Conservation (phyloP, 2,329 filamentous ascomycete species). For the Pseudogymnoascus sp. region DNA sequence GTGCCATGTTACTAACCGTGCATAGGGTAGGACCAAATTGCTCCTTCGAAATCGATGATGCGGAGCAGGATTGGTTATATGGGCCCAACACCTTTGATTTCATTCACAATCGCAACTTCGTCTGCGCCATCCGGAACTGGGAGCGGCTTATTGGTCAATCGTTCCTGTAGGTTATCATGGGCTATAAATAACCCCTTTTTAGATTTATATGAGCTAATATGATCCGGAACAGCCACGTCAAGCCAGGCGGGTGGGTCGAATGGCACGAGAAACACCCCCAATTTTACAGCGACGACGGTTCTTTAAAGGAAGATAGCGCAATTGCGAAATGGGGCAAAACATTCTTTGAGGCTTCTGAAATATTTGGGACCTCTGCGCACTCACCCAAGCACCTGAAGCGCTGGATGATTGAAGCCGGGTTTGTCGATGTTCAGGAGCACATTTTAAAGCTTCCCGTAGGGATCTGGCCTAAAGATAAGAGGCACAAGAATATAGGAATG, state of each 20-base stretch:
- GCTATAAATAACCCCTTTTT: background rate
- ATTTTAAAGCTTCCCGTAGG: constrained; percentile 39
- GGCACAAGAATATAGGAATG: constrained; percentile 34
- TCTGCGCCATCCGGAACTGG: background rate
- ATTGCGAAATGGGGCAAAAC: constrained; percentile 15
- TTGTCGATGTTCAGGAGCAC: constrained; percentile 31
- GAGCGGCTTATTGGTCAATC: background rate
- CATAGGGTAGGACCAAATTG: constrained; percentile 14
- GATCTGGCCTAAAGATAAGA: constrained; percentile 37
- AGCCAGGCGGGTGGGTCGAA: constrained; percentile 5
- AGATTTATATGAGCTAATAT: background rate
- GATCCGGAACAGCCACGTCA: background rate
- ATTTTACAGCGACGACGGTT: background rate
- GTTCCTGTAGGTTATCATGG: background rate
- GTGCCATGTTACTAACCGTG: background rate
- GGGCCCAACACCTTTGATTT: constrained; percentile 15
- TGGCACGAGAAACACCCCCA: background rate
- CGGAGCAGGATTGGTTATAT: constrained; percentile 14
- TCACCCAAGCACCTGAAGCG: background rate
- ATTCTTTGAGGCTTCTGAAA: constrained; percentile 33
- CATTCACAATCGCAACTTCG: constrained; percentile 10
- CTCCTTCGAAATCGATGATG: constrained; percentile 20
- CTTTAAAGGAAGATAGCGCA: constrained; percentile 14
- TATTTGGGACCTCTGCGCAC: constrained; percentile 22
- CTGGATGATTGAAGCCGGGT: constrained; percentile 28